These are phyloP conservation scores for Alternaria incomplexa DNA, from an alignment of 2,329 filamentous ascomycete species.

Conservation along the genomic window DNA sequence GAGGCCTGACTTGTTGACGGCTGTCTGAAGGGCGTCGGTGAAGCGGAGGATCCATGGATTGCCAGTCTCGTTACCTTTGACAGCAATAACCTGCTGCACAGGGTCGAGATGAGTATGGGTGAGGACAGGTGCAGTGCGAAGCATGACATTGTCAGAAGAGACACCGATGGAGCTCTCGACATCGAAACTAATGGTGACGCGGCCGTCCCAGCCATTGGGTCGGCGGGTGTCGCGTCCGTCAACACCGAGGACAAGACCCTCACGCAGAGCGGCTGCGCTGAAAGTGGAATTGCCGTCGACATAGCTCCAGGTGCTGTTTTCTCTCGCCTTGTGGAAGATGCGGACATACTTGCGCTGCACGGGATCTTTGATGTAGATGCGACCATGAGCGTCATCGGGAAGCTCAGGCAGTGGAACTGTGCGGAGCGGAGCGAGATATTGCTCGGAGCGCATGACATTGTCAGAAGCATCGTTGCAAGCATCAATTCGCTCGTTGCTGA, in stretches of 20 bases:
- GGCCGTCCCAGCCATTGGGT: slow-evolving; percentile 17
- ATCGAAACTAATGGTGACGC: slow-evolving; percentile 28
- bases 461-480: slow-evolving; percentile 49
- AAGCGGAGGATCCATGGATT: slow-evolving; percentile 17
- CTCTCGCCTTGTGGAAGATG: slow-evolving; percentile 5
- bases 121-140: slow-evolving; percentile 34
- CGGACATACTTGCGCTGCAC: slow-evolving; percentile 7
- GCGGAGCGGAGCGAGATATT: slow-evolving; percentile 42
- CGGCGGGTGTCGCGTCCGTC: slow-evolving; percentile 41
- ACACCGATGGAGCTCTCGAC: slow-evolving; percentile 27
- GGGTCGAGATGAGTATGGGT: slow-evolving; percentile 47
- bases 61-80: slow-evolving; percentile 8
- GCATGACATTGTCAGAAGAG: slow-evolving; percentile 34
- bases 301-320: slow-evolving; percentile 2
- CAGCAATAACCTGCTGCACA: slow-evolving; percentile 35
- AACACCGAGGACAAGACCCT: slow-evolving; percentile 46
- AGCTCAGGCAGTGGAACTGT: slow-evolving; percentile 31
- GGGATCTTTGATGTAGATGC: slow-evolving; percentile 3
- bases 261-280: slow-evolving; percentile 27
- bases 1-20: slow-evolving; percentile 11
- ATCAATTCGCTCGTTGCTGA: slow-evolving; percentile 34
- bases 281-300: slow-evolving; percentile 29
- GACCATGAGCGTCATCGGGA: neutral
- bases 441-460: slow-evolving; percentile 38
- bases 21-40: slow-evolving; percentile 17